Evolutionary conservation across 1,284 basidiomycete genomes (phyloP).

Genomic region (Papiliotrema flavescens): DNA sequence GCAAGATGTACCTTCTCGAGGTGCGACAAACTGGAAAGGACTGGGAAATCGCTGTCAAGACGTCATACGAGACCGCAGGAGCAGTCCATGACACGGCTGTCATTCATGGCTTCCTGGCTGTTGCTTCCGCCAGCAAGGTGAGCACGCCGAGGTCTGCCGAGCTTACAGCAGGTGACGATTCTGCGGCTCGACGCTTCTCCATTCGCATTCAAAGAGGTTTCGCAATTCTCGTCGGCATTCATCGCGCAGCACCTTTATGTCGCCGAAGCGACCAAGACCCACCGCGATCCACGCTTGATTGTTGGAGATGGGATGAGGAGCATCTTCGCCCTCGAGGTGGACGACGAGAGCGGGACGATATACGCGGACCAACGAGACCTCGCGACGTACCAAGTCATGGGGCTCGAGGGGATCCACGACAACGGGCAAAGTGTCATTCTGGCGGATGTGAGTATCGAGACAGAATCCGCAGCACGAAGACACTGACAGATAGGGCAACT

Average conservation of each 20-base stretch:
- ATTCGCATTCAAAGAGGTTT: slow-evolving; percentile 50
- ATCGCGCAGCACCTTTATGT: slow-evolving; percentile 60
- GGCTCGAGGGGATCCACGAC: slow-evolving; percentile 40
- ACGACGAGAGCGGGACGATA: slow-evolving; percentile 54
- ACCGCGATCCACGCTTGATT: slow-evolving; percentile 54
- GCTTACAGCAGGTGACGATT: slow-evolving; percentile 24
- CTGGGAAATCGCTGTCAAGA: slow-evolving; percentile 23
- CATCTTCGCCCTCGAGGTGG: slow-evolving; percentile 63
- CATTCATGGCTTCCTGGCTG: slow-evolving; percentile 52
- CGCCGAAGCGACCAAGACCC: slow-evolving; percentile 11
- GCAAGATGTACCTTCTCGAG: slow-evolving; percentile 38
- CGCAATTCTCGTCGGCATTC: slow-evolving; percentile 75
- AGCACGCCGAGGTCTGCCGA: slow-evolving; percentile 24
- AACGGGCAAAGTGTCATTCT: slow-evolving; percentile 59
- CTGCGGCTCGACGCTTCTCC: slow-evolving; percentile 16
- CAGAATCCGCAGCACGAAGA: not conserved
- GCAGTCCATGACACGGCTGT: slow-evolving; percentile 39
- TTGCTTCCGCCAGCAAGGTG: slow-evolving; percentile 71
- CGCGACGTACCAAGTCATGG: slow-evolving; percentile 60
- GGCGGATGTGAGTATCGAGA: slow-evolving; percentile 60
- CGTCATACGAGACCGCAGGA: slow-evolving; percentile 27
- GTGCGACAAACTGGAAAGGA: slow-evolving; percentile 2
- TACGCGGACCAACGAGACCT: slow-evolving; percentile 70
- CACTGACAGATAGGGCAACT: slow-evolving; percentile 48
- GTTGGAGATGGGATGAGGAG: slow-evolving; percentile 81